Evolutionary conservation across 2,329 filamentous ascomycete species (phyloP), one percentile per base, ranked within the genome.

Genomic region (Pochonia chlamydosporia): DNA sequence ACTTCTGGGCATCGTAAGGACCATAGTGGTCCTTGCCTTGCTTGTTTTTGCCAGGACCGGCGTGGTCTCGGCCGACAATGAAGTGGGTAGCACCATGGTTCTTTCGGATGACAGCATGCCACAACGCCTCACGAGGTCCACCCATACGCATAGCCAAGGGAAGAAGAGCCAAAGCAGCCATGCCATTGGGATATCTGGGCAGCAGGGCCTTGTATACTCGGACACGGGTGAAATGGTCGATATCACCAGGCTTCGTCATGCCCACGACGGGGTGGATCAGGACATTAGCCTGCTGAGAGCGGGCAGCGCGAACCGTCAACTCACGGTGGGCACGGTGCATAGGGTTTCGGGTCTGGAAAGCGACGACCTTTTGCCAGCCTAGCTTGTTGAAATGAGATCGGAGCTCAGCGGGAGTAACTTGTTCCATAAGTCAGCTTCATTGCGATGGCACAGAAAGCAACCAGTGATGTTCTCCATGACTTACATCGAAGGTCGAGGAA

Each of bases 41-140:
- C 78, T 89, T 95, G 83, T 97, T 97, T 82, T 95, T 96, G 64
- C 93, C 93, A 39, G 93, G 93, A 43, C 93, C 93, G 56, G 93
- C 93, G 73, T 99, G 93, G 74, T 99, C 93, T 75, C 93, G 89
- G 52, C 93, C 93, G 56, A 99, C 91, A 61, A 99, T 99, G 78
- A 99, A 99, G 79, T 99, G 93, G 14, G 93, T 97, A 41, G 92
- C 90, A 62, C 93, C 93, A 74, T 96, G 91, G 74, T 99, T 99
- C 85, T 97, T 99, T 67, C 93, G 90, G 78, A 99, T 99, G 63
- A 99, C 96, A 64, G 93, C 93, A 78, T 99, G 93, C 93, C 93
- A 99, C 74, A 99, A 90, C 58, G 93, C 93, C 77, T 99, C 93
- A 58, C 93, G 89, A 54, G 93, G 93, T 61, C 93, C 93, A 64